Evolutionary conservation across 352 stramenopile species (phyloP).

Genomic region (Phytophthora capsici): DNA sequence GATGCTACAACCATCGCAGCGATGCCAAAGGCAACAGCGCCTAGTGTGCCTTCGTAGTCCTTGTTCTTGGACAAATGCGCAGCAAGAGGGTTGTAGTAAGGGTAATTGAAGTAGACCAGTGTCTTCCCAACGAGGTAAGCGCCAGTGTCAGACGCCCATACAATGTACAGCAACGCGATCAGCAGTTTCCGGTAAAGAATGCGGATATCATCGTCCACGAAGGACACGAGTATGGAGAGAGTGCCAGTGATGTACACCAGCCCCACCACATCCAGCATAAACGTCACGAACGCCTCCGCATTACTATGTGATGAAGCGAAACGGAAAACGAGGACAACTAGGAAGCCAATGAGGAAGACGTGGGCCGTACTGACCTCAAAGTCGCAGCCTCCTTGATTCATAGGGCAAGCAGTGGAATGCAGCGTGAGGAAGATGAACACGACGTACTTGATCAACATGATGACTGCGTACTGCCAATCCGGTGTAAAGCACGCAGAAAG

Average conservation of each 20-base stretch:
- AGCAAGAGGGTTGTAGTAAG: constrained; percentile 76
- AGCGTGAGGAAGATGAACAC: constrained; percentile 58
- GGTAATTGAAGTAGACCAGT: constrained; percentile 88
- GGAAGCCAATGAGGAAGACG: constrained; percentile 41
- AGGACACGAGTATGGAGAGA: constrained; percentile 52
- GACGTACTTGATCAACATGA: constrained; percentile 47
- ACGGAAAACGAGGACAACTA: constrained; percentile 49
- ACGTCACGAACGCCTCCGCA: constrained; percentile 40
- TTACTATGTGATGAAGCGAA: constrained; percentile 35
- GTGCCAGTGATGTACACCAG: constrained; percentile 62
- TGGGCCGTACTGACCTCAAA: constrained; percentile 34
- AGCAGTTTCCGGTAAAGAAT: constrained; percentile 61
- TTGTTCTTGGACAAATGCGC: constrained; percentile 95
- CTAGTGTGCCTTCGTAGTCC: constrained; percentile 93
- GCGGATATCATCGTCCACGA: constrained; percentile 61
- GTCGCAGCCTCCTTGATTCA: constrained; percentile 51
- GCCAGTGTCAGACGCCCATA: constrained; percentile 88
- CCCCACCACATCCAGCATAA: constrained; percentile 56
- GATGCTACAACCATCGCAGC: constrained; percentile 82
- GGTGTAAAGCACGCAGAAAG: constrained; percentile 53
- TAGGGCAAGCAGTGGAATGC: constrained; percentile 56
- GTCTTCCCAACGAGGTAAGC: constrained; percentile 93
- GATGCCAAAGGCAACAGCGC: constrained; percentile 78
- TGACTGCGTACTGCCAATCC: constrained; percentile 48
- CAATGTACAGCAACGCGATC: constrained; percentile 68